Evolutionary conservation across 139 green algal genomes (phyloP), one percentile per base, ranked within the genome.

Genomic region (Chlorella sp.): DNA sequence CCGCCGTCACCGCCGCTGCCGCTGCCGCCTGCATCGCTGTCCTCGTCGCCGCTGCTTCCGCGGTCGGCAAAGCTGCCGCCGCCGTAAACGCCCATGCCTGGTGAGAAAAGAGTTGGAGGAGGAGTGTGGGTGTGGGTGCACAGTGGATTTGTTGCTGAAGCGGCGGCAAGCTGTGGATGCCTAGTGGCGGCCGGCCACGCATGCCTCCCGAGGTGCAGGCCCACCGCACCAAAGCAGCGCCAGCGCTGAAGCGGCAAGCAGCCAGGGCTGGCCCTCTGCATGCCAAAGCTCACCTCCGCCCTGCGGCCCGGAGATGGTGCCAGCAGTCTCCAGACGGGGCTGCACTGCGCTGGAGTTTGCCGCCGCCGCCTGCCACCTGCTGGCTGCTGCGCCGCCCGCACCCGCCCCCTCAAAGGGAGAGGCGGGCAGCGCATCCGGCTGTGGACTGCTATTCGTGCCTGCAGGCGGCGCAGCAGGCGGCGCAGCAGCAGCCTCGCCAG

Each of bases 81-180:
- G 39, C 39, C 56, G 32, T 62, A 82, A 25, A 72, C 76, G 2
- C 76, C 76, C 26, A 82, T 72, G 57, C 76, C 76, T 82, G 26
- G 25, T 36, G 11, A 38, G 63, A 3, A n/a, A 69, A 16, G 13
- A 21, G 63, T 13, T 9, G 60, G 60, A n/a, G 18, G 60, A 4
- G 2, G 23, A 12, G 23, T 20, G 4, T 67, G 60, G 1, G 18
- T 1, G 13, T 30, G 60, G n/a, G n/a, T n/a, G n/a, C n/a, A n/a
- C n/a, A n/a, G n/a, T n/a, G n/a, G n/a, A n/a, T n/a, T n/a, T n/a
- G n/a, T n/a, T n/a, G n/a, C n/a, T n/a, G n/a, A n/a, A n/a, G n/a
- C n/a, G n/a, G n/a, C n/a, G n/a, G n/a, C n/a, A n/a, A n/a, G n/a
- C n/a, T n/a, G n/a, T n/a, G n/a, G n/a, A n/a, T n/a, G n/a, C n/a